Percentiles rank a stretch among this genome's conserved stretches.
These are phyloP conservation scores for Pseudogymnoascus sp. DNA, from an alignment of 2,329 filamentous ascomycete species.

Conservation along the genomic window DNA sequence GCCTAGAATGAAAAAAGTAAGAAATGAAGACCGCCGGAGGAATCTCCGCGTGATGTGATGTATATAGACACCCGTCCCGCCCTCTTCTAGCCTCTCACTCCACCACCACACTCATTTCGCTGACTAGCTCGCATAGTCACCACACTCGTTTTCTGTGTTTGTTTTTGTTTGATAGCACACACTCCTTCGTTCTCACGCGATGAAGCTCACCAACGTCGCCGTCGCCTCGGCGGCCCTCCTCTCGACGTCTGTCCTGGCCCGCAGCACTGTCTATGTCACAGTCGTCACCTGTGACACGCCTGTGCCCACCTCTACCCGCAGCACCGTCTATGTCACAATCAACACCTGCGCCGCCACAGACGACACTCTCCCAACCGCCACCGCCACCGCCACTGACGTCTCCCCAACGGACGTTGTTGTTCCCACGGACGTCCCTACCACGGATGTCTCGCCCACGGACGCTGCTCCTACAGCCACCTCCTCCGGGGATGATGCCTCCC, in stretches of 20 bases:
- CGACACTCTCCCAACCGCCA: constrained; percentile 8
- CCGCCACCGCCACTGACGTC: background rate
- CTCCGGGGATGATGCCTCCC: background rate
- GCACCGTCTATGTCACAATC: background rate
- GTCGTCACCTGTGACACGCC: background rate
- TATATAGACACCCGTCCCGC: background rate
- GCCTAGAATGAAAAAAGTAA: background rate
- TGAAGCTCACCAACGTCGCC: background rate
- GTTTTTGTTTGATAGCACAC: background rate
- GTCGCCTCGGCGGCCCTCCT: background rate
- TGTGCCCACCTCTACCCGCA: background rate
- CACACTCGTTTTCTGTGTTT: background rate
- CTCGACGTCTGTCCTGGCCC: background rate
- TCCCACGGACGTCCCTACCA: background rate
- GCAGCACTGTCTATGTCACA: constrained; percentile 2
- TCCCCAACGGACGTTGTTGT: too few relatives aligned
- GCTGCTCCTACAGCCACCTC: background rate
- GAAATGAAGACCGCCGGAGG: background rate
- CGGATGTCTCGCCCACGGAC: background rate
- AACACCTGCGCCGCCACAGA: background rate
- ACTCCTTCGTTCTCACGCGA: background rate
- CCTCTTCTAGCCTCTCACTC: background rate
- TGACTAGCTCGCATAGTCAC: background rate
- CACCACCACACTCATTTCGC: background rate
- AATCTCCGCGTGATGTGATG: background rate